Conservation (phyloP, 441 rosid species). For the Populus tomentosa region DNA sequence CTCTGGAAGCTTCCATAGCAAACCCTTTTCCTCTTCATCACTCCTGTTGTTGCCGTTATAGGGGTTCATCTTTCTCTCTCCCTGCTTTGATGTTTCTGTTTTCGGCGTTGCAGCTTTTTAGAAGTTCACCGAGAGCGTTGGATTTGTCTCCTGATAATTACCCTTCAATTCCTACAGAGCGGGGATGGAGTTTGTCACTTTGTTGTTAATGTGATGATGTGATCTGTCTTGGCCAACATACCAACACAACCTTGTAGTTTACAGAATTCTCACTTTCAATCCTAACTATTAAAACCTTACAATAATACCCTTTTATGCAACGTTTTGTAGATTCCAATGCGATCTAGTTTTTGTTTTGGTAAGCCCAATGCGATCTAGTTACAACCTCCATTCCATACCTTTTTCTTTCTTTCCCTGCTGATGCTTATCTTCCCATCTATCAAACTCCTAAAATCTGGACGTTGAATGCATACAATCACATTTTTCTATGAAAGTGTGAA, state of each 20-base stretch:
- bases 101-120: background rate
- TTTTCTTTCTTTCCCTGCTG: too few relatives aligned
- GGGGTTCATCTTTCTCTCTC: slow-evolving; percentile 16
- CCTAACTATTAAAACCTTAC: background rate
- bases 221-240: background rate
- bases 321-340: background rate
- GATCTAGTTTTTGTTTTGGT: too few relatives aligned
- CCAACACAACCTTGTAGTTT: background rate
- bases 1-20: slow-evolving; percentile 86
- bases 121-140: background rate
- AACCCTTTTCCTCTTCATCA: slow-evolving; percentile 41
- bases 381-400: too few relatives aligned
- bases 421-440: too few relatives aligned
- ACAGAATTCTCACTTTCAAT: background rate
- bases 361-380: background rate
- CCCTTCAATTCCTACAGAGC: background rate
- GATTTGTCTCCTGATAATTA: background rate
- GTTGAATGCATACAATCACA: too few relatives aligned
- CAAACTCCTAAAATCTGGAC: too few relatives aligned
- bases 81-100: background rate
- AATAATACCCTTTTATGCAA: background rate
- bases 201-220: background rate
- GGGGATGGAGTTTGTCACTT: background rate
- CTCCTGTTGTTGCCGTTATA: slow-evolving; percentile 14
- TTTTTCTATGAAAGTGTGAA: too few relatives aligned